phyloP scores from a whole-genome alignment of 306 rosid species.

The Vachellia pachyceras region DNA sequence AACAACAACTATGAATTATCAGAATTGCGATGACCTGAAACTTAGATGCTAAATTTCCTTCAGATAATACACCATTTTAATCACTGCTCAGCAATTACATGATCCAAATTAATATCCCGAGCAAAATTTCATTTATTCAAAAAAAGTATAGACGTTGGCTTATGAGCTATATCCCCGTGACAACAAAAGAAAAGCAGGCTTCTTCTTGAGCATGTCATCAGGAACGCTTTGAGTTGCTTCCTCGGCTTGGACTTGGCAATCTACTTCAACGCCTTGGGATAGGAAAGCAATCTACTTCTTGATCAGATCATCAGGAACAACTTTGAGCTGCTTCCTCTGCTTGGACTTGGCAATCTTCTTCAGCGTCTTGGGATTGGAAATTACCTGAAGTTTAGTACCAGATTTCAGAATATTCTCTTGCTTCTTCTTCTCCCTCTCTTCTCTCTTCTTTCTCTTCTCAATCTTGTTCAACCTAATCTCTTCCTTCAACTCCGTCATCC shows the following conservation, averaged over 20 bases:
- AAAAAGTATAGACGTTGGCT: background rate
- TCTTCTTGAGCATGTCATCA: too few relatives aligned
- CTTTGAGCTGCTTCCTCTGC: slow-evolving; percentile 71
- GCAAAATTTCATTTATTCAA: background rate
- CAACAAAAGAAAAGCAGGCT: background rate
- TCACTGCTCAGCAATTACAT: background rate
- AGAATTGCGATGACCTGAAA: background rate
- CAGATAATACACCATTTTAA: background rate
- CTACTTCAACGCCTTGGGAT: slow-evolving; percentile 81
- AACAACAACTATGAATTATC: background rate
- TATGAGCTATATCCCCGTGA: background rate
- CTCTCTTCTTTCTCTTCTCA: slow-evolving; percentile 84
- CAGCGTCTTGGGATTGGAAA: slow-evolving; percentile 81
- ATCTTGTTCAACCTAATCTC: slow-evolving; percentile 76
- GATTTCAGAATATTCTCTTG: slow-evolving; percentile 77
- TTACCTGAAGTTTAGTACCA: slow-evolving; percentile 83
- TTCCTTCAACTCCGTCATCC: slow-evolving; percentile 78
- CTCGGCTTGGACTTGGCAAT: slow-evolving; percentile 79
- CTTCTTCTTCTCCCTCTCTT: slow-evolving; percentile 93
- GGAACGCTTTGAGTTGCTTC: slow-evolving; percentile 76
- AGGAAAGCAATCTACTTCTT: slow-evolving; percentile 15
- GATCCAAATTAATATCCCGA: background rate
- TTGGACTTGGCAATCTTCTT: slow-evolving; percentile 83
- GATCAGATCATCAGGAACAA: slow-evolving; percentile 69
- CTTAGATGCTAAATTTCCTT: background rate